phyloP scores from a whole-genome alignment of 2,329 filamentous ascomycete genomes.

The Ophiostoma sp. region DNA sequence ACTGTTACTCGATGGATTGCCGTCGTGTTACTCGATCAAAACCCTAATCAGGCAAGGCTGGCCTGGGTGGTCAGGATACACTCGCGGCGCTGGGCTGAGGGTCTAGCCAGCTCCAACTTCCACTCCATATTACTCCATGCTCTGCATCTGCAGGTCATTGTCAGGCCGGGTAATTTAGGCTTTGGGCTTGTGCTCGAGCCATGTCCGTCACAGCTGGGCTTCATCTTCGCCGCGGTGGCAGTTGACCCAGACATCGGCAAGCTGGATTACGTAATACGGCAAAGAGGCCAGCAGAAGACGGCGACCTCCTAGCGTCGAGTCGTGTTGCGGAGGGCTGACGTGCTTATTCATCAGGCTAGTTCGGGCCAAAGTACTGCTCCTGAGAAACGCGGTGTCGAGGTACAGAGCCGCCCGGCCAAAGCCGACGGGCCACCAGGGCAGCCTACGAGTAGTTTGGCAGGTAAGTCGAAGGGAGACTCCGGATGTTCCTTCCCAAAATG shows the following conservation, averaged over 20 bases:
- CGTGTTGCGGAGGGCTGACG: background rate
- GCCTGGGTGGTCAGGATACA: background rate
- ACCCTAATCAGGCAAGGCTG: constrained; percentile 29
- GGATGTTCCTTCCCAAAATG: background rate
- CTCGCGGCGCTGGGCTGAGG: background rate
- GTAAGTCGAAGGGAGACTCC: background rate
- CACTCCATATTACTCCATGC: background rate
- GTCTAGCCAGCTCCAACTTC: background rate
- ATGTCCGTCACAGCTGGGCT: background rate
- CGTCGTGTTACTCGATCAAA: constrained; percentile 41
- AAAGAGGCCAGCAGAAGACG: background rate
- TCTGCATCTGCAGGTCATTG: background rate
- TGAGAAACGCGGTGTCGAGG: background rate
- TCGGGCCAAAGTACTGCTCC: background rate
- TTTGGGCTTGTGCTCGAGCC: too few species aligned
- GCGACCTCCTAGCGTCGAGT: constrained; percentile 13
- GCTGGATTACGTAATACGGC: background rate
- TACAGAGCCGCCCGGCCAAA: background rate
- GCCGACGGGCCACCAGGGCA: background rate
- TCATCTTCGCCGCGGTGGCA: too few species aligned
- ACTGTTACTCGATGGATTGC: constrained; percentile 29
- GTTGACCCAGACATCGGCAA: background rate
- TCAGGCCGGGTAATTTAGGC: background rate
- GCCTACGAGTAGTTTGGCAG: too few species aligned
- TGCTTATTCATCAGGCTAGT: background rate